These are phyloP conservation scores for Podospora pseudoanserina DNA, from an alignment of 495 filamentous ascomycete species.

Conservation along the genomic window DNA sequence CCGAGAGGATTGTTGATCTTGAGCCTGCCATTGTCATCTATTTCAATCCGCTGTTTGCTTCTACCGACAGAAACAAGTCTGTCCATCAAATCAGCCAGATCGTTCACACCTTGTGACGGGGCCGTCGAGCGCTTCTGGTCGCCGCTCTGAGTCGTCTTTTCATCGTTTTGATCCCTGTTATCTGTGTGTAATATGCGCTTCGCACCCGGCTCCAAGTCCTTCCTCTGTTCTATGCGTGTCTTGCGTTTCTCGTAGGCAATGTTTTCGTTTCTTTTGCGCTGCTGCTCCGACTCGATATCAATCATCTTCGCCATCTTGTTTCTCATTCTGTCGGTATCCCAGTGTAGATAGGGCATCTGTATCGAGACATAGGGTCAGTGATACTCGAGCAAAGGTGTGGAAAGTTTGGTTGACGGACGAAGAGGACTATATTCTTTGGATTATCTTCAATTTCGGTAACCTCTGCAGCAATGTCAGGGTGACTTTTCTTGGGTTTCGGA, in stretches of 20 bases:
- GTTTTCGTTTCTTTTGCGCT: constrained; percentile 8
- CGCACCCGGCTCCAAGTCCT: not conserved
- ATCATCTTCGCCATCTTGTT: constrained; percentile 26
- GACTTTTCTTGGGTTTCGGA: not conserved
- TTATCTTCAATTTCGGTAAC: constrained; percentile 19
- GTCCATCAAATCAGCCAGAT: not conserved
- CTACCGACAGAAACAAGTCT: not conserved
- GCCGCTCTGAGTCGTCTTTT: not conserved
- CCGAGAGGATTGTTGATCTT: constrained; percentile 32
- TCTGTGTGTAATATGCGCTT: not conserved
- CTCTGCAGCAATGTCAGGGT: not conserved
- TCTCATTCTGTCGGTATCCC: constrained; percentile 53
- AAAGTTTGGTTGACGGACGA: constrained; percentile 26
- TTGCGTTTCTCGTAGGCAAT: not conserved
- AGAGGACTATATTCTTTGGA: constrained; percentile 38
- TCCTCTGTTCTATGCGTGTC: not conserved
- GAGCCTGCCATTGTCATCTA: constrained; percentile 27
- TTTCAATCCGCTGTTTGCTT: not conserved
- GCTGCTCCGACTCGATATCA: constrained; percentile 14
- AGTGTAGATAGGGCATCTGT: constrained; percentile 66
- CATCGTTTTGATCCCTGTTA: not conserved
- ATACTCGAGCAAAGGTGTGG: not conserved
- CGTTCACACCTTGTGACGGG: not conserved
- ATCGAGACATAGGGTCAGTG: constrained; percentile 2
- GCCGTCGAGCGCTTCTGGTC: not conserved